Evolutionary conservation across 192 early-diverging fungal species (phyloP).

Genomic region (Lobulomyces angularis): DNA sequence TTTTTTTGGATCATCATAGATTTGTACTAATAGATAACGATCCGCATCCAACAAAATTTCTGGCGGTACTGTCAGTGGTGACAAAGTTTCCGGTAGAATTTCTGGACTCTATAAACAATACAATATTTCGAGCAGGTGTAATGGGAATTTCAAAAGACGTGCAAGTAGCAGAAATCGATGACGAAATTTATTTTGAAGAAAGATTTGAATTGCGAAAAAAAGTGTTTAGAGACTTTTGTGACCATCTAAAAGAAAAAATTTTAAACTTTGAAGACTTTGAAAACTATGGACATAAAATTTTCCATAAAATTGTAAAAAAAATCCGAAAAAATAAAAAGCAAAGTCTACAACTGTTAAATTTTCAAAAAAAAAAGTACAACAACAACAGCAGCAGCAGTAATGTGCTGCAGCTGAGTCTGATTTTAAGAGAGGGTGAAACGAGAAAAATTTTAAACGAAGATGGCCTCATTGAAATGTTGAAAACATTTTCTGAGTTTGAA

Average conservation of each 20-base stretch:
- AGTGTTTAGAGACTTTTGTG: slow-evolving; percentile 13
- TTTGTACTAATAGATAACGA: slow-evolving; percentile 14
- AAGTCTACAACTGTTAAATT: no score
- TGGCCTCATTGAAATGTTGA: slow-evolving; percentile 14
- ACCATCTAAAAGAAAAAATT: slow-evolving; percentile 4
- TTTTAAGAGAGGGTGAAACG: slow-evolving; percentile 13
- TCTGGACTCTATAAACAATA: slow-evolving; percentile 5
- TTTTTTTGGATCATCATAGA: slow-evolving; percentile 18
- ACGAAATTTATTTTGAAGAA: slow-evolving; percentile 10
- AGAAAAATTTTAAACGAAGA: slow-evolving; percentile 19
- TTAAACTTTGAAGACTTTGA: slow-evolving; percentile 4
- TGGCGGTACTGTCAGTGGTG: slow-evolving; percentile 11
- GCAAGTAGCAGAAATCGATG: slow-evolving; percentile 16
- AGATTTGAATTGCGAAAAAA: slow-evolving; percentile 9
- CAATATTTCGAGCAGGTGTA: slow-evolving; percentile 12
- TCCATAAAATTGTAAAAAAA: no score
- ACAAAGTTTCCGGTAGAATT: slow-evolving; percentile 5
- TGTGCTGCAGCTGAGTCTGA: slow-evolving; percentile 7
- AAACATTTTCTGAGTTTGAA: slow-evolving; percentile 4
- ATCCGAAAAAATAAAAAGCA: no score
- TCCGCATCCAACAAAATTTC: slow-evolving; percentile 9
- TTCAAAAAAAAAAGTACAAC: no score
- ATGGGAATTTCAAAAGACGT: slow-evolving; percentile 17
- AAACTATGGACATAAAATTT: not conserved
- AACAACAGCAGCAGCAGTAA: no score